phyloP scores from a whole-genome alignment of 2,329 filamentous ascomycete genomes.

The Furcasterigmium furcatum region DNA sequence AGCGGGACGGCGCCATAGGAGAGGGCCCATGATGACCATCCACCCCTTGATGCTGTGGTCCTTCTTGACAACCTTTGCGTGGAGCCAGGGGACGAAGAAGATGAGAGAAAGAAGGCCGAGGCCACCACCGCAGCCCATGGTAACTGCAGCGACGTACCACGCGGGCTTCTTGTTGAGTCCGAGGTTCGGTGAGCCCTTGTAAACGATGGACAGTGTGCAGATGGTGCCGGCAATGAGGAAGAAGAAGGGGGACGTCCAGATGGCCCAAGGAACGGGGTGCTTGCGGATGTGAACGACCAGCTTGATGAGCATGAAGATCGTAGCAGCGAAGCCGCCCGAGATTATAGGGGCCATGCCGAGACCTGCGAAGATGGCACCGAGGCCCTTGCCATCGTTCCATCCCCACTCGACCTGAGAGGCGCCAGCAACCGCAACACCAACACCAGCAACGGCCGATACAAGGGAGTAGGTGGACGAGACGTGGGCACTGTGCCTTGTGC shows the following conservation, averaged over 20 bases:
- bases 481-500: constrained; percentile 68
- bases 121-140: constrained; percentile 59
- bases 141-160: constrained; percentile 65
- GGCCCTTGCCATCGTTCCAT: constrained; percentile 64
- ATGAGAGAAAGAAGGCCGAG: constrained; percentile 55
- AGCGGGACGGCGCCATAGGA: constrained; percentile 57
- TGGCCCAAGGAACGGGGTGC: constrained; percentile 68
- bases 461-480: constrained; percentile 71
- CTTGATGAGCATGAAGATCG: constrained; percentile 72
- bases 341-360: constrained; percentile 68
- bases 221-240: constrained; percentile 72
- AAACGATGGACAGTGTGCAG: constrained; percentile 73
- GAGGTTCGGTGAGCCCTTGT: constrained; percentile 72
- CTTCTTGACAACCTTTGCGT: constrained; percentile 64
- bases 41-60: constrained; percentile 63
- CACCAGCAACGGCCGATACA: constrained; percentile 64
- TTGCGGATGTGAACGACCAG: constrained; percentile 65
- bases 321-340: constrained; percentile 59
- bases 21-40: constrained; percentile 58
- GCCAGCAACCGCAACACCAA: constrained; percentile 64
- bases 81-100: constrained; percentile 71
- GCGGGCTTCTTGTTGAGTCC: constrained; percentile 61
- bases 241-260: constrained; percentile 71
- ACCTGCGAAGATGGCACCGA: constrained; percentile 69
- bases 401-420: constrained; percentile 62